Conservation (phyloP, 768 basidiomycete species). For the Sporobolomyces roseus region DNA sequence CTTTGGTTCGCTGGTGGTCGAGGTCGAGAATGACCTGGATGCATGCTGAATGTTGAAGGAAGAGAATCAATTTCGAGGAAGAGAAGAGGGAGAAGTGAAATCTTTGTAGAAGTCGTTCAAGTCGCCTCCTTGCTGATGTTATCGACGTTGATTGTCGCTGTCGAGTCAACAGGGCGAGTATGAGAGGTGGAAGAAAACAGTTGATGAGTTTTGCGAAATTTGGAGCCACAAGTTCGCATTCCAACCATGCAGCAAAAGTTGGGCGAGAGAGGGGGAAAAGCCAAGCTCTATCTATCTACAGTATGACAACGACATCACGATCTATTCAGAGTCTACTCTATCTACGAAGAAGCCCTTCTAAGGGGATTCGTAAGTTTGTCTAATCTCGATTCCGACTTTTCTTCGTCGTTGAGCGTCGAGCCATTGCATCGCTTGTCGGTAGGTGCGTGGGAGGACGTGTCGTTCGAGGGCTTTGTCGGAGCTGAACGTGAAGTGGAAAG, state of each 20-base stretch:
- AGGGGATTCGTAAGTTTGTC: conserved; percentile 11
- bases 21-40: conserved; percentile 12
- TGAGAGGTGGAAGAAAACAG: neutral
- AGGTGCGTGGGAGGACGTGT: conserved; percentile 39
- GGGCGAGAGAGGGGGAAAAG: too few relatives aligned
- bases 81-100: too few relatives aligned
- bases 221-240: conserved; percentile 2
- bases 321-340: neutral
- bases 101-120: too few relatives aligned
- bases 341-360: neutral
- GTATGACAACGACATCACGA: too few relatives aligned
- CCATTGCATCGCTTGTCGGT: conserved; percentile 36
- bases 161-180: too few relatives aligned
- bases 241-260: too few relatives aligned
- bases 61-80: too few relatives aligned
- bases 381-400: conserved; percentile 20
- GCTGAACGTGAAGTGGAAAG: conserved; percentile 43
- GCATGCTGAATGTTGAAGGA: conserved; percentile 17
- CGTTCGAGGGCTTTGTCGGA: conserved; percentile 27
- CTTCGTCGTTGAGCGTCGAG: conserved; percentile 36
- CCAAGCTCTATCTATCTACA: conserved; percentile 2
- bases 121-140: too few relatives aligned
- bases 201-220: neutral
- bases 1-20: conserved; percentile 3
- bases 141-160: too few relatives aligned